These are phyloP conservation scores for Starmerella khaoyaiensis DNA, from an alignment of 805 yeast species.

Conservation along the genomic window DNA sequence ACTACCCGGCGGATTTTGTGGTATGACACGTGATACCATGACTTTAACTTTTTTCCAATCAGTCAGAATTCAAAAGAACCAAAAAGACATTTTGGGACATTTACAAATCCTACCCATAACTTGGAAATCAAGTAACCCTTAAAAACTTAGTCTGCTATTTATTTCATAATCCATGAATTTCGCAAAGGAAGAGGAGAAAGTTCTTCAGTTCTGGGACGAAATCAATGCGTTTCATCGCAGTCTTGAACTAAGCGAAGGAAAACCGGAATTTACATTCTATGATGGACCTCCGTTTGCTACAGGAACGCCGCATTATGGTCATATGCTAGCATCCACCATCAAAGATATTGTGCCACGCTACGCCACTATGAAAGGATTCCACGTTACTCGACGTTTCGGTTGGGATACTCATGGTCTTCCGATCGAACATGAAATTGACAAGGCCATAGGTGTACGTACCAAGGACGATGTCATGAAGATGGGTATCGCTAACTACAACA, in stretches of 20 bases:
- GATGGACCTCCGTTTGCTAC: constrained; percentile 99
- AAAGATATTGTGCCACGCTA: constrained; percentile 96
- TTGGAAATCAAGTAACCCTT: no score
- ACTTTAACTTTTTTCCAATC: no score
- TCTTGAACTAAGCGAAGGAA: constrained; percentile 66
- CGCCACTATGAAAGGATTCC: constrained; percentile 94
- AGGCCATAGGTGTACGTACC: constrained; percentile 82
- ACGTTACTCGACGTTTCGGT: constrained; percentile 94
- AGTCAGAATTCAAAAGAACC: no score
- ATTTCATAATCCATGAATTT: constrained; percentile 38
- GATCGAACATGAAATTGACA: constrained; percentile 96
- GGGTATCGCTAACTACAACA: constrained; percentile 91
- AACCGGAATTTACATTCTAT: constrained; percentile 80
- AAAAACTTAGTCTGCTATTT: no score
- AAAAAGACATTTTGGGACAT: no score
- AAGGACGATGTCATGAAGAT: constrained; percentile 86
- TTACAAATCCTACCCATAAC: no score
- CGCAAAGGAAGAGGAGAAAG: constrained; percentile 79
- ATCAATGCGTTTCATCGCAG: constrained; percentile 89
- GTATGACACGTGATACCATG: no score
- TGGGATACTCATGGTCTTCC: constrained; percentile 99
- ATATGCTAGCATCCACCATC: constrained; percentile 88
- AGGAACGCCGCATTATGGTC: constrained; percentile 98
- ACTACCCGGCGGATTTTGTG: no score
- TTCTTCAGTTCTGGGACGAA: constrained; percentile 72